Conservation (phyloP, 2,329 filamentous ascomycete genomes). For the Eutypella sp. region DNA sequence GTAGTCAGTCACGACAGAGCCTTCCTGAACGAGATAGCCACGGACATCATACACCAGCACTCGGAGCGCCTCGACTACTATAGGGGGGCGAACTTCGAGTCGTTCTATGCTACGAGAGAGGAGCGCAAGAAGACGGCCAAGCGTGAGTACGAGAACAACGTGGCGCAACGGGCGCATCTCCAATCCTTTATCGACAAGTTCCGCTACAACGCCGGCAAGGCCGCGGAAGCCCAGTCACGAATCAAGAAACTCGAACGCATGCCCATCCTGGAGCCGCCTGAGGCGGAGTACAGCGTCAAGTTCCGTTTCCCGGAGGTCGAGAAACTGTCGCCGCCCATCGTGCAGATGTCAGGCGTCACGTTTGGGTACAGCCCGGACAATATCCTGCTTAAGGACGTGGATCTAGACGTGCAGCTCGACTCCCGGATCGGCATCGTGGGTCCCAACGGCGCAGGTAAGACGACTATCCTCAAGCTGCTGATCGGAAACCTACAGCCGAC, state of each 20-base stretch:
- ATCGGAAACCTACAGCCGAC: slow-evolving; percentile 77
- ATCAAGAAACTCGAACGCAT: slow-evolving; percentile 99
- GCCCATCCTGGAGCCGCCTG: slow-evolving; percentile 84
- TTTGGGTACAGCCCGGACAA: slow-evolving; percentile 85
- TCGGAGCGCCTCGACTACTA: slow-evolving; percentile 98
- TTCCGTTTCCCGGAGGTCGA: slow-evolving; percentile 98
- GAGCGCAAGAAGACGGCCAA: slow-evolving; percentile 95
- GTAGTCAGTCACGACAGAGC: slow-evolving; percentile 98
- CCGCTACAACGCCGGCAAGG: slow-evolving; percentile 97
- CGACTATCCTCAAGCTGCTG: slow-evolving; percentile 95
- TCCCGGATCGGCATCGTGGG: slow-evolving; percentile 99
- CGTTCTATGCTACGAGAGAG: slow-evolving; percentile 95
- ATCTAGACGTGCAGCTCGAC: slow-evolving; percentile 95
- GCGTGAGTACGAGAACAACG: slow-evolving; percentile 97
- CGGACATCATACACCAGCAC: slow-evolving; percentile 97
- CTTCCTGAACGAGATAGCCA: slow-evolving; percentile 98
- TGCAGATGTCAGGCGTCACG: slow-evolving; percentile 89
- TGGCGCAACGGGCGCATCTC: slow-evolving; percentile 86
- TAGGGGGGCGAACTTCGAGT: slow-evolving; percentile 93
- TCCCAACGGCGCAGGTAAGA: slow-evolving; percentile 98
- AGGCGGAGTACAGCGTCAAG: slow-evolving; percentile 91
- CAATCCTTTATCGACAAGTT: slow-evolving; percentile 99
- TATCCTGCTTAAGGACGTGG: slow-evolving; percentile 76
- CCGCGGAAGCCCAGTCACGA: slow-evolving; percentile 93
- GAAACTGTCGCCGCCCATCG: slow-evolving; percentile 93